Percentiles rank a stretch among this genome's conserved stretches.
phyloP scores from a whole-genome alignment of 2,329 filamentous ascomycete genomes.

The Venturia oleaginea region DNA sequence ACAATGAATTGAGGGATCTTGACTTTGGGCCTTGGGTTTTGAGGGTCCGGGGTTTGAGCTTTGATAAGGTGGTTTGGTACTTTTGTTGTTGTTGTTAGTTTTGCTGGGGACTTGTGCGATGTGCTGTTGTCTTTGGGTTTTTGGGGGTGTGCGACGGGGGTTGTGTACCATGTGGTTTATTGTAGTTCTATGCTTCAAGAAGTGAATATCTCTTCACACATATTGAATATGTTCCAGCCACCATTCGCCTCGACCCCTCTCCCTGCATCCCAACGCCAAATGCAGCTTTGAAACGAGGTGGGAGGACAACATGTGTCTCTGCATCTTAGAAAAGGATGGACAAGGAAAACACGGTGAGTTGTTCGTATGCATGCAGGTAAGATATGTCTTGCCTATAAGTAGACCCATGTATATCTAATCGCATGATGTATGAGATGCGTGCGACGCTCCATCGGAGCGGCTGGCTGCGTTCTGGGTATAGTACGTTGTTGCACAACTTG shows the following conservation, averaged over 20 bases:
- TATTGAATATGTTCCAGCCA: too few relatives aligned
- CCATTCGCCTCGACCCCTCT: too few relatives aligned
- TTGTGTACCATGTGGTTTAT: too few relatives aligned
- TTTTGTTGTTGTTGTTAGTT: too few relatives aligned
- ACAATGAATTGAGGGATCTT: too few relatives aligned
- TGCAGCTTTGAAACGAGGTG: neutral
- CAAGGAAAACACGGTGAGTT: neutral
- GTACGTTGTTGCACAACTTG: neutral
- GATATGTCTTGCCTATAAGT: neutral
- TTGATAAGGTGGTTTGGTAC: too few relatives aligned
- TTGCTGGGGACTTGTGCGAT: too few relatives aligned
- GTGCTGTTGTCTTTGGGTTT: neutral
- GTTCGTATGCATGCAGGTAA: neutral
- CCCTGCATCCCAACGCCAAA: too few relatives aligned
- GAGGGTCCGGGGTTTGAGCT: too few relatives aligned
- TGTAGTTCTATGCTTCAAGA: too few relatives aligned
- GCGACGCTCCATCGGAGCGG: conserved; percentile 1
- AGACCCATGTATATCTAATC: neutral
- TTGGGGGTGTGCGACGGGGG: neutral
- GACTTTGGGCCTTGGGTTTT: too few relatives aligned
- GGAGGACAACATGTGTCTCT: neutral
- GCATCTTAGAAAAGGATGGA: neutral
- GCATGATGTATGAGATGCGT: conserved; percentile 1
- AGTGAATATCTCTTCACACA: too few relatives aligned
- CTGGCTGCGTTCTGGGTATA: neutral